Percentiles rank a stretch among this genome's conserved stretches.
phyloP scores from a whole-genome alignment of 2,329 filamentous ascomycete genomes.

The Aspergillus fischeri region DNA sequence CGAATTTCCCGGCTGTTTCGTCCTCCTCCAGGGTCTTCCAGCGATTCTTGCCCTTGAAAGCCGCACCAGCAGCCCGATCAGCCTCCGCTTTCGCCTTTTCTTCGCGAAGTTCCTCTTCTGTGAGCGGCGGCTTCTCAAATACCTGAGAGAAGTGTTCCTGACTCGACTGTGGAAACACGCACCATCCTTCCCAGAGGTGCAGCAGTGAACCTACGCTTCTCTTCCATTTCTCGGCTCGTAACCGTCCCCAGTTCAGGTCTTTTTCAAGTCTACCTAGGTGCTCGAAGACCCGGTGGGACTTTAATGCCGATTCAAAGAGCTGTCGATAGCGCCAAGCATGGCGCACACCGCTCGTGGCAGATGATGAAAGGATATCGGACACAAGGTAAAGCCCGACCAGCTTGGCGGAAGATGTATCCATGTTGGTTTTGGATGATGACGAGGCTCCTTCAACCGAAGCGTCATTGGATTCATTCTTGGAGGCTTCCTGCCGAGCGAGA shows the following conservation, averaged over 20 bases:
- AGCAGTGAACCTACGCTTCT: conserved; percentile 67
- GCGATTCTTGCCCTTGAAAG: conserved; percentile 41
- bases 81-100: conserved; percentile 43
- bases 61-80: conserved; percentile 33
- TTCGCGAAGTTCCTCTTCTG: conserved; percentile 41
- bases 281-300: conserved; percentile 66
- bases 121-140: conserved; percentile 67
- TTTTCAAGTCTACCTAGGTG: conserved; percentile 69
- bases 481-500: conserved; percentile 29
- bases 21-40: conserved; percentile 47
- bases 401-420: conserved; percentile 68
- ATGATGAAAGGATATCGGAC: conserved; percentile 75
- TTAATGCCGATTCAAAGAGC: conserved; percentile 70
- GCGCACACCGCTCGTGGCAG: conserved; percentile 68
- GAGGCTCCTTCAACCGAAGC: conserved; percentile 35
- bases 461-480: conserved; percentile 26
- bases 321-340: conserved; percentile 84
- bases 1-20: conserved; percentile 26
- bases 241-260: conserved; percentile 70
- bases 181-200: conserved; percentile 63
- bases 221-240: conserved; percentile 82
- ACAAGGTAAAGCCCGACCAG: conserved; percentile 78
- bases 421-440: conserved; percentile 38
- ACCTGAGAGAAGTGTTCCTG: conserved; percentile 66
- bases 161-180: conserved; percentile 66